Conservation (phyloP, 1,284 basidiomycete genomes). For the Filobasidium uniguttulatum region DNA sequence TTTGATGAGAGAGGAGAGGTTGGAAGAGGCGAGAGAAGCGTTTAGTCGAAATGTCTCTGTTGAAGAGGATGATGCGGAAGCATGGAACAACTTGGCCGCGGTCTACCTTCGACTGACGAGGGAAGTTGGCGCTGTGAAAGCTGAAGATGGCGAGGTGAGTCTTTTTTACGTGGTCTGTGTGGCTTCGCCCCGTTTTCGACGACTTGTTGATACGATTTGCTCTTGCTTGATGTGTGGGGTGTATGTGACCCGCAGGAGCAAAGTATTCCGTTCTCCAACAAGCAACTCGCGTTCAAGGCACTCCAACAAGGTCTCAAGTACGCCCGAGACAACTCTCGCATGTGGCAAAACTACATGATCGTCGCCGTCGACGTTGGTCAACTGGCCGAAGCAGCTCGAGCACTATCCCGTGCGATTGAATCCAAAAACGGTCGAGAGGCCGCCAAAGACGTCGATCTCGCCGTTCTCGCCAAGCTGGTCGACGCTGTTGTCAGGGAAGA, state of each 20-base stretch:
- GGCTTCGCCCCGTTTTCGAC: constrained; percentile 91
- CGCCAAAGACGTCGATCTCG: constrained; percentile 60
- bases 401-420: constrained; percentile 68
- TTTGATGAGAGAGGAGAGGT: constrained; percentile 62
- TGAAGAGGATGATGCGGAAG: constrained; percentile 93
- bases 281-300: constrained; percentile 83
- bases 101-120: constrained; percentile 70
- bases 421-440: constrained; percentile 43
- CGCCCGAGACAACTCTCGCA: constrained; percentile 84
- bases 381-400: constrained; percentile 71
- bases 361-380: constrained; percentile 88
- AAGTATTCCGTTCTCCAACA: constrained; percentile 44
- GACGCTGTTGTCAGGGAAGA: constrained; percentile 59
- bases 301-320: constrained; percentile 76
- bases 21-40: constrained; percentile 68
- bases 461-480: constrained; percentile 75
- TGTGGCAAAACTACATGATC: constrained; percentile 98
- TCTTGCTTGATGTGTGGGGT: constrained; percentile 49
- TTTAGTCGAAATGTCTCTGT: constrained; percentile 77
- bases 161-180: constrained; percentile 74
- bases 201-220: constrained; percentile 88
- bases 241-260: constrained; percentile 16
- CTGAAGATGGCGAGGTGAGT: constrained; percentile 73
- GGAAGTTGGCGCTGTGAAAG: constrained; percentile 25
- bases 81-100: constrained; percentile 95